A percentile compares a stretch with the other conserved stretches of the same genome.
Evolutionary conservation across 2,329 filamentous ascomycete species (phyloP).

Genomic region (Beauveria scarabaeidicola): DNA sequence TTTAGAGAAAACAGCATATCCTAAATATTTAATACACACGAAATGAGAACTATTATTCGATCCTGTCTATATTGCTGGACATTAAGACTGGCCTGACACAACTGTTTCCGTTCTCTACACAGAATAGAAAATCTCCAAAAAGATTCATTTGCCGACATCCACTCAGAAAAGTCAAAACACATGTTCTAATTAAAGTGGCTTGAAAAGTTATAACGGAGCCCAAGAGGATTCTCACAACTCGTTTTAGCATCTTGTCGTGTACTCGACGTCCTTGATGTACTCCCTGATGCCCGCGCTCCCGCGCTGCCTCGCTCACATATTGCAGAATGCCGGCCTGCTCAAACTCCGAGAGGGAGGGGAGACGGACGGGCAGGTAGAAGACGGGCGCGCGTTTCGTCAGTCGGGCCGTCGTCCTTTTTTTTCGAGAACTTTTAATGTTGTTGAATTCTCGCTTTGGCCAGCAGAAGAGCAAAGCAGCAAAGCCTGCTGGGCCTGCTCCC

Average conservation of each 20-base stretch:
- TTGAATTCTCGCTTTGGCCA: slow-evolving; percentile 18
- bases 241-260: background rate
- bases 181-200: background rate
- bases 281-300: background rate
- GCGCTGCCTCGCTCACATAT: background rate
- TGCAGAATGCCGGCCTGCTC: slow-evolving; percentile 17
- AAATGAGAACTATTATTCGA: too few relatives aligned
- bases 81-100: too few relatives aligned
- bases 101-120: too few relatives aligned
- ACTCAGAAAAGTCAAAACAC: too few relatives aligned
- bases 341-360: background rate
- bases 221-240: background rate
- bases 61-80: too few relatives aligned
- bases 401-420: slow-evolving; percentile 15
- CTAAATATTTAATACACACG: background rate
- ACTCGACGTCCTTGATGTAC: background rate
- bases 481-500: slow-evolving; percentile 17
- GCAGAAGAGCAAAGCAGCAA: slow-evolving; percentile 16
- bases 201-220: background rate
- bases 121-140: too few relatives aligned
- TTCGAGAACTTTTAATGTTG: slow-evolving; percentile 18
- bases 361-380: background rate
- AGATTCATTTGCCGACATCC: too few relatives aligned
- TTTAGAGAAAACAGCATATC: background rate
- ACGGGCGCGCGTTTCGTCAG: background rate